These are phyloP conservation scores for Dendrobium nobile DNA, from an alignment of 106 monocot species.

Conservation along the genomic window DNA sequence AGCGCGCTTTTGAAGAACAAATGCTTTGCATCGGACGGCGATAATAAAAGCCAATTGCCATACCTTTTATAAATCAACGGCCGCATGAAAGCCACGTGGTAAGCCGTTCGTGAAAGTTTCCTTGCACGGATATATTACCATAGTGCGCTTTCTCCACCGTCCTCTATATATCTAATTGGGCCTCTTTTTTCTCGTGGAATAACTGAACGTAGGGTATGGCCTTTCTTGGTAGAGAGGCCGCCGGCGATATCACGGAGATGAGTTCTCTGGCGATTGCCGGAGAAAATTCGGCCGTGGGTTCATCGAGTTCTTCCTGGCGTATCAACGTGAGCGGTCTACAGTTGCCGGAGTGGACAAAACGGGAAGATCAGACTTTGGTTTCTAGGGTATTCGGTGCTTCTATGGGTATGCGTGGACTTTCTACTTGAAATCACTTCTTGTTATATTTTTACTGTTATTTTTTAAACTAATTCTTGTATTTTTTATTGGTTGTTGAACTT, in stretches of 20 bases:
- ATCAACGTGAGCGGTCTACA: constrained; percentile 30
- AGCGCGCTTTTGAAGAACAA: too few species aligned
- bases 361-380: constrained; percentile 24
- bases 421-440: background rate
- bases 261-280: constrained; percentile 1
- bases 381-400: constrained; percentile 27
- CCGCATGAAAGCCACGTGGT: too few species aligned
- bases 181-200: background rate
- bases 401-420: background rate
- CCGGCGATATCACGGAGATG: background rate
- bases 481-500: background rate
- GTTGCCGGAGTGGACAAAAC: constrained; percentile 29
- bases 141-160: too few species aligned
- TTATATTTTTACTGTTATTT: background rate
- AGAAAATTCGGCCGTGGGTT: background rate
- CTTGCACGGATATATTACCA: too few species aligned
- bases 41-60: too few species aligned
- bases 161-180: too few species aligned
- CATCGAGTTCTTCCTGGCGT: constrained; percentile 16
- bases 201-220: too few species aligned
- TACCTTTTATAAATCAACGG: too few species aligned
- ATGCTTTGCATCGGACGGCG: too few species aligned
- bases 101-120: too few species aligned
- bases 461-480: background rate
- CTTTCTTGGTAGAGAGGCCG: background rate